These are phyloP conservation scores for Phyllosticta capitalensis DNA, from an alignment of 2,329 filamentous ascomycete genomes.

Conservation along the genomic window DNA sequence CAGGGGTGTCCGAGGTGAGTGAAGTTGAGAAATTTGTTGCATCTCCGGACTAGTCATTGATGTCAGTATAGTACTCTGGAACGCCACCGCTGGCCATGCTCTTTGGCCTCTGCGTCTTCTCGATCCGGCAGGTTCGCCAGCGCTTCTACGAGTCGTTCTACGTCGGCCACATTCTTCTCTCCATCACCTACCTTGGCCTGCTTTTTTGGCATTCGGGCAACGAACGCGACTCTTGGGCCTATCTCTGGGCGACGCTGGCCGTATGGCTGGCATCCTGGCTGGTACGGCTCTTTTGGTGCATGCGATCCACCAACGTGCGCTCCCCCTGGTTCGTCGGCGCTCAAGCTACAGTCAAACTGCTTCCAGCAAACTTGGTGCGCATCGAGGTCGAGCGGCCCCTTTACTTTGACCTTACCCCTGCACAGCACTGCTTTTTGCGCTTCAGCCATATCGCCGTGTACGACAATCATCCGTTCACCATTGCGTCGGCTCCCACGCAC, in stretches of 20 bases:
- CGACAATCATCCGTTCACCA: background rate
- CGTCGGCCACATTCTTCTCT: background rate
- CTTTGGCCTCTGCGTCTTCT: background rate
- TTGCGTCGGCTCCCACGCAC: background rate
- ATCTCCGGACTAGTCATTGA: background rate
- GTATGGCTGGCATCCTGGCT: background rate
- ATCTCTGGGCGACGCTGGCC: background rate
- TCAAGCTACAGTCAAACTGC: background rate
- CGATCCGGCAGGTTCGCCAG: background rate
- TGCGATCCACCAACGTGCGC: background rate
- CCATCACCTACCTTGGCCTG: background rate
- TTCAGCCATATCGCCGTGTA: background rate
- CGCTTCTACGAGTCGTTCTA: background rate
- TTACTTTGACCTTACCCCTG: background rate
- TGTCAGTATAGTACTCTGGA: background rate
- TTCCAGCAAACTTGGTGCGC: background rate
- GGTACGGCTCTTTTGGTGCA: background rate
- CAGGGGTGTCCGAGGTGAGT: background rate
- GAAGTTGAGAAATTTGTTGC: background rate
- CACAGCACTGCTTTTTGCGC: background rate
- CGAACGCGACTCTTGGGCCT: background rate
- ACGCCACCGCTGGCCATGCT: background rate
- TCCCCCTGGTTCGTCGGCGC: background rate
- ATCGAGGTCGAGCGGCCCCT: background rate
- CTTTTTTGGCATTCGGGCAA: background rate